Evolutionary conservation across 257 asterid species (phyloP), one percentile per base, ranked within the genome.

Genomic region (Lavandula angustifolia): DNA sequence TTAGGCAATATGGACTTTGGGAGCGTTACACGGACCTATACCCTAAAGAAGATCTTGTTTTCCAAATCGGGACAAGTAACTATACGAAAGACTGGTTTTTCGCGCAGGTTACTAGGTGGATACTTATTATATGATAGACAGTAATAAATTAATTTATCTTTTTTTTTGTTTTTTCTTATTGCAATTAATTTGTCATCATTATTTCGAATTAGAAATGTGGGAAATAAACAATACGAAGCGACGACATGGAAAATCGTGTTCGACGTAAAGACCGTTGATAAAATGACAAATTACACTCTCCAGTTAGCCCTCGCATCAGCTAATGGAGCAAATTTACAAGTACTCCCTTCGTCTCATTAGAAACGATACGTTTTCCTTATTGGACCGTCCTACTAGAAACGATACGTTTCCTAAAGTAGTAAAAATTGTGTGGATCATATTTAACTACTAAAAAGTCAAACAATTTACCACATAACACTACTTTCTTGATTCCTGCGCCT

Each of bases 251-350:
- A 73, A 66, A 78, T 89, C 14, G 11, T 68, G 29, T 89, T 89
- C 43, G 60, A 78, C 50, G 79, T 81, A 5, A 32, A 37, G 10
- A 42, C 5, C 8, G 71, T 82, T 3, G 40, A 48, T 17, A 50
- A 33, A 17, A 55, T 18, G 1, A 76, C 56, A 60, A 80, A 74
- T 42, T 89, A 89, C 78, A 89, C 94, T 9, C 89, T 89, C 31
- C 95, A 79, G 58, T 33, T 89, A 60, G 89, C 96, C 2, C 67
- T 89, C 3, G 96, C 96, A 61, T 83, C 95, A 2, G 86, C 89
- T 11, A 73, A 64, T 7, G 33, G 6, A 34, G 95, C 92, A 44
- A 70, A 66, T 22, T 29, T 88, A 66, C 80, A 88, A 60, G 96
- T 86, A 79, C n/a, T 57, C 6, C 9, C 49, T 32, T 17, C 17